Evolutionary conservation across 2,329 filamentous ascomycete species (phyloP).

Genomic region (Torrubiella hemipterigena): DNA sequence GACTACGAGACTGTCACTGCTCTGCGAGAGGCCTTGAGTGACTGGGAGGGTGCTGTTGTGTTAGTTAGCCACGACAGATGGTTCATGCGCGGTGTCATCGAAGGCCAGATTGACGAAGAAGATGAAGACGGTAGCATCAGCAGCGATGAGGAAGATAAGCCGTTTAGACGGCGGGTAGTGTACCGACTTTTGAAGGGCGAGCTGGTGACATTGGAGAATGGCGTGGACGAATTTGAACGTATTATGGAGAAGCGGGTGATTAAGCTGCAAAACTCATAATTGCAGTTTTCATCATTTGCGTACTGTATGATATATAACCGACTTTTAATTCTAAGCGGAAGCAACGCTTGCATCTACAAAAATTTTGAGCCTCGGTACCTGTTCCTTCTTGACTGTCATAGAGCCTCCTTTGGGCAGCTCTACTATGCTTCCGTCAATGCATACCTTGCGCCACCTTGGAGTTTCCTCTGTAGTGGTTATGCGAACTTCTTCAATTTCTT

Average conservation of each 20-base stretch:
- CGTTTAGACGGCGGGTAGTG: slow-evolving; percentile 37
- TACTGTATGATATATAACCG: not conserved
- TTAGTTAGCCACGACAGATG: slow-evolving; percentile 75
- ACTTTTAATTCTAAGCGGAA: slow-evolving; percentile 1
- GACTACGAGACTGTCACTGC: slow-evolving; percentile 72
- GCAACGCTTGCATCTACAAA: slow-evolving; percentile 24
- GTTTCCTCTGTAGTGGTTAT: slow-evolving; percentile 58
- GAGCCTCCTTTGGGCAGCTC: slow-evolving; percentile 57
- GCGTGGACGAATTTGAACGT: slow-evolving; percentile 54
- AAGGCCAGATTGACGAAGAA: slow-evolving; percentile 39
- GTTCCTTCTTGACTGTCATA: slow-evolving; percentile 50
- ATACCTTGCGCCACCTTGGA: slow-evolving; percentile 71
- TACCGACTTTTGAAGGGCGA: slow-evolving; percentile 48
- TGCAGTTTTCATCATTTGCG: not conserved
- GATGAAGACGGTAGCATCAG: slow-evolving; percentile 24
- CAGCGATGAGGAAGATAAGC: slow-evolving; percentile 27
- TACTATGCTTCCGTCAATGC: slow-evolving; percentile 85
- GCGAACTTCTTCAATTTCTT: slow-evolving; percentile 52
- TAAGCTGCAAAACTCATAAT: slow-evolving; percentile 22
- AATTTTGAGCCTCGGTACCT: slow-evolving; percentile 27
- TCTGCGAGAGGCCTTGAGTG: slow-evolving; percentile 51
- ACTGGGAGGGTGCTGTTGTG: slow-evolving; percentile 63
- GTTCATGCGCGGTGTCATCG: slow-evolving; percentile 63
- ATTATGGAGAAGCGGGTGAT: slow-evolving; percentile 47
- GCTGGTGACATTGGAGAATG: slow-evolving; percentile 41